Conservation (phyloP, 345 rosid species). For the Geranium brycei region DNA sequence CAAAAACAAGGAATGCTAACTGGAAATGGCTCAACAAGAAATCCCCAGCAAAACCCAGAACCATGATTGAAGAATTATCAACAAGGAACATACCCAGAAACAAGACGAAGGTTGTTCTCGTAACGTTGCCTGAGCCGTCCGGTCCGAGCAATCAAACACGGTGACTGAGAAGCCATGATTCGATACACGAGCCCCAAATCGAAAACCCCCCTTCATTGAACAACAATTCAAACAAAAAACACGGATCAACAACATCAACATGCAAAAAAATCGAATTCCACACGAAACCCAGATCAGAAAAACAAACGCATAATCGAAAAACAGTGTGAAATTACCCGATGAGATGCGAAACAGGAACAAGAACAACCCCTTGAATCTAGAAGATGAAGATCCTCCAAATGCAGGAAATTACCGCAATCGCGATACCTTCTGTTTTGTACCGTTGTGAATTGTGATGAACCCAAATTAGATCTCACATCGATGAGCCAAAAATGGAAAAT, state of each 20-base stretch:
- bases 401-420: background rate
- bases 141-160: conserved; percentile 37
- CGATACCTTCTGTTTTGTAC: background rate
- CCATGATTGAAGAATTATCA: too few relatives aligned
- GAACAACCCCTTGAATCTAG: background rate
- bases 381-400: background rate
- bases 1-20: background rate
- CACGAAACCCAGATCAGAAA: too few relatives aligned
- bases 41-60: background rate
- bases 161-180: too few relatives aligned
- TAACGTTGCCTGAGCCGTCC: conserved; percentile 69
- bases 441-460: background rate
- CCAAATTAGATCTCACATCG: background rate
- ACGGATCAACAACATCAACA: background rate
- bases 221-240: background rate
- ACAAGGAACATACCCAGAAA: conserved; percentile 41
- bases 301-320: too few relatives aligned
- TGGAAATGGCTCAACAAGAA: background rate
- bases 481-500: too few relatives aligned
- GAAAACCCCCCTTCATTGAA: background rate
- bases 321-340: too few relatives aligned
- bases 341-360: too few relatives aligned
- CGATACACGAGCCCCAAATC: background rate
- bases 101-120: conserved; percentile 53
- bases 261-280: too few relatives aligned